Evolutionary conservation across 1,284 basidiomycete genomes (phyloP), one percentile per base, ranked within the genome.

Genomic region (Somion occarium): DNA sequence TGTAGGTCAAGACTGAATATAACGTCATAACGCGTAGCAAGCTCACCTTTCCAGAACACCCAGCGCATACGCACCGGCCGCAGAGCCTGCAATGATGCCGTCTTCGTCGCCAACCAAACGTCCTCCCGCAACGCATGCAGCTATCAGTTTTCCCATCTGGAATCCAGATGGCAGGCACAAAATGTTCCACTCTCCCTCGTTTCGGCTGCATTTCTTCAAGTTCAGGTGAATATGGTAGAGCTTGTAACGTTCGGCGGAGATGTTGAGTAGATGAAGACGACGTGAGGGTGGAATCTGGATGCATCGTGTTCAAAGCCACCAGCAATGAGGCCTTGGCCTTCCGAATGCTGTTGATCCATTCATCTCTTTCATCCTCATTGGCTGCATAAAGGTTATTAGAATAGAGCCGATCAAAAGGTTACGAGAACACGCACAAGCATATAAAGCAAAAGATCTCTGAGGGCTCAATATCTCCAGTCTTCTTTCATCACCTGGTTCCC

Each of bases 61-160:
- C 66, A 26, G 83, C 82, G 68, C 94, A 97, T 3, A 96, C 85
- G 60, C 93, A 91, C 48, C 86, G 69, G 1, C 93, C 93, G 66
- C 94, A 97, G 9, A 97, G 70, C 50, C 94, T 73, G 67, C 93
- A 97, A 64, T 97, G 93, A 65, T 97, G 93, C 59, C 90, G 77
- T 58, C 94, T 71, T 54, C 91, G 75, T 65, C 89, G 79, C 75
- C 93, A 84, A 3, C 88, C 86, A 68, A 97, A 97, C 20, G 75
- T 60, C 48, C 80, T 73, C 11, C 80, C 80, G 63, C 93, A 97
- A 12, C 88, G 76, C 88, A 91, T 91, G 66, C 93, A 97, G 41
- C 77, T 76, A 54, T 82, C 79, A 5, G 89, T 85, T 62, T 81
- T 87, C 52, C 81, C 82, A 64, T 97, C 93, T 0, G 93, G 92